These are phyloP conservation scores for Butyriboletus appendiculatus DNA, from an alignment of 1,284 basidiomycete genomes.

Conservation along the genomic window DNA sequence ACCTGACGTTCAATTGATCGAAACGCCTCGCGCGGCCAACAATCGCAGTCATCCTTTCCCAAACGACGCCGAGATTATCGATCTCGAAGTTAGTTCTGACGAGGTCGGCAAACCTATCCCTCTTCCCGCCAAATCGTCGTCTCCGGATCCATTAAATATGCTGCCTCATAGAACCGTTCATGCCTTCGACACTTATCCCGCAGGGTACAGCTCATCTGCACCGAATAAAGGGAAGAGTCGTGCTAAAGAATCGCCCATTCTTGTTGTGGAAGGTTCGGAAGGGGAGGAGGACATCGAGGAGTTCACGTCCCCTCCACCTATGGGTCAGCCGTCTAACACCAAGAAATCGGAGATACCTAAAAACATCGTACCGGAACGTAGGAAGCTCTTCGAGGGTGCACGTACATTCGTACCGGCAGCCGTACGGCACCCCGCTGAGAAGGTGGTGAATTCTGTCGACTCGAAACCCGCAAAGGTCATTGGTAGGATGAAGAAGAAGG, in stretches of 20 bases:
- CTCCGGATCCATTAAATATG: constrained; percentile 27
- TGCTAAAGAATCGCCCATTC: constrained; percentile 2
- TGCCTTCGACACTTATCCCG: constrained; percentile 27
- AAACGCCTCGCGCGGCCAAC: background rate
- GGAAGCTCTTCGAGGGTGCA: constrained; percentile 8
- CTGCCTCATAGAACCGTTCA: background rate
- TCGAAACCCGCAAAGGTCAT: constrained; percentile 2
- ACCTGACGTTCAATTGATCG: constrained; percentile 26
- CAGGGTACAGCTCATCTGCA: background rate
- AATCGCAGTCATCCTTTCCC: constrained; percentile 1
- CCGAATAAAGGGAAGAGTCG: constrained; percentile 30
- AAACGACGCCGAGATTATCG: constrained; percentile 24
- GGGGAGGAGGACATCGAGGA: constrained; percentile 25
- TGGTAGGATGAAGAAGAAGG: constrained; percentile 27
- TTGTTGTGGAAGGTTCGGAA: constrained; percentile 24
- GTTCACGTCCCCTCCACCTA: constrained; percentile 10
- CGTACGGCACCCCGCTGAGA: background rate
- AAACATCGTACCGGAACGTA: constrained; percentile 16
- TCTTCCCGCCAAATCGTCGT: constrained; percentile 15
- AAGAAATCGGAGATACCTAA: constrained; percentile 23
- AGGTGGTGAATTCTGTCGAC: constrained; percentile 10
- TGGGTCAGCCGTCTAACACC: background rate
- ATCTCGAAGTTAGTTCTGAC: constrained; percentile 18
- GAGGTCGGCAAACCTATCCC: constrained; percentile 26
- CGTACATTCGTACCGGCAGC: constrained; percentile 7